Evolutionary conservation across 257 asterid species (phyloP), one percentile per base, ranked within the genome.

Genomic region (Capsicum chinense): DNA sequence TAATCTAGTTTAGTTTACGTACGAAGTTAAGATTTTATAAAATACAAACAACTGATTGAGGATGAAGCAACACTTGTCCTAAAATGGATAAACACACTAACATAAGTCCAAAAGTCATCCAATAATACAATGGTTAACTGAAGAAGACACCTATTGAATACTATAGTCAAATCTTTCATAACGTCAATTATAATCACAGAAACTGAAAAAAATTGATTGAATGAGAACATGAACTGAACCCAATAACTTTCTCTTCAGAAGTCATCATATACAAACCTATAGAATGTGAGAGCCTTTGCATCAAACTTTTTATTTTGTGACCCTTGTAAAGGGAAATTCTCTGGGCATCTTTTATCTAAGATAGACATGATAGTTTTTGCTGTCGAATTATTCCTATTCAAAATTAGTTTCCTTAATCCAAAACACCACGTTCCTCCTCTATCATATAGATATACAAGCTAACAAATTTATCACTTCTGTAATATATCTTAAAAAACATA

Each of bases 121-220:
- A 79, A 42, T 78, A 80, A 33, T 14, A 70, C 67, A 85, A 56
- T 50, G 83, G 63, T 83, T 86, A 91, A 99, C 97, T 87, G 81
- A 88, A 88, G 85, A 97, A 2, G 99, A 90, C 58, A 97, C 99
- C 47, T 95, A 93, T 86, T 92, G 97, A 74, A 93, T 71, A 84
- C 97, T 87, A 87, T 98, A 95, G 89, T 97, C 99, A 81, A 97
- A 93, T 83, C 99, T 99, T 86, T 99, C 99, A 66, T 94, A 95
- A 91, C 90, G 87, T 82, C 95, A 88, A 89, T 92, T 98, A 86
- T 99, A 97, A 83, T 85, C 83, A 85, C 99, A 97, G 88, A 83
- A 97, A 89, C 99, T 95, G 93, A 35, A 44, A 83, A 62, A 79
- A 85, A 21, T 0, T 21, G 58, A 82, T 59, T 79, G 71, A 84